Conservation (phyloP, 306 rosid genomes). For the Rubus idaeus region DNA sequence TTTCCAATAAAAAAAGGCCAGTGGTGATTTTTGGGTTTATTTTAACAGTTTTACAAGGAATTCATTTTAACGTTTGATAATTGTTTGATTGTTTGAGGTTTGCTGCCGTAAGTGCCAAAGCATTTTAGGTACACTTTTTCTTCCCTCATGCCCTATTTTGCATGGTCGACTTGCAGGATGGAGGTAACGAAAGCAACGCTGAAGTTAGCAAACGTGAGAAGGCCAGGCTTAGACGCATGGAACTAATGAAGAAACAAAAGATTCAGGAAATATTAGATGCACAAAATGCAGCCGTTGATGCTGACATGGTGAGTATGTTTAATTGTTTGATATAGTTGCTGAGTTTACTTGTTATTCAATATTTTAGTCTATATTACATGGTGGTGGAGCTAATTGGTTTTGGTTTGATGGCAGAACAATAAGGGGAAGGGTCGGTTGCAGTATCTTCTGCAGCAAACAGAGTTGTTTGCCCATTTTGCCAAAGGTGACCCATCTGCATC, state of each 20-base stretch:
- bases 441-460: constrained; percentile 96
- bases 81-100: not conserved
- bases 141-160: not conserved
- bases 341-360: not conserved
- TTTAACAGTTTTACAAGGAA: not conserved
- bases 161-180: constrained; percentile 39
- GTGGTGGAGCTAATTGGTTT: not conserved
- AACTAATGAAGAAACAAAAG: constrained; percentile 73
- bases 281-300: constrained; percentile 87
- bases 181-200: constrained; percentile 31
- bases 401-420: constrained; percentile 54
- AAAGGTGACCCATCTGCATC: constrained; percentile 74
- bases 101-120: not conserved
- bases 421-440: constrained; percentile 89
- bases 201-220: constrained; percentile 80
- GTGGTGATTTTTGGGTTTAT: not conserved
- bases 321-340: not conserved
- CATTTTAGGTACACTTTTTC: not conserved
- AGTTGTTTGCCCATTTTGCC: constrained; percentile 96
- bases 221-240: constrained; percentile 80
- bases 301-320: constrained; percentile 70
- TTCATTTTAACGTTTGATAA: not conserved
- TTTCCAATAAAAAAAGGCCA: not conserved
- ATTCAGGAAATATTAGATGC: constrained; percentile 81
- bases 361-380: not conserved